phyloP scores from a whole-genome alignment of 2,329 filamentous ascomycete species.

The Aspergillus spinulosporus region DNA sequence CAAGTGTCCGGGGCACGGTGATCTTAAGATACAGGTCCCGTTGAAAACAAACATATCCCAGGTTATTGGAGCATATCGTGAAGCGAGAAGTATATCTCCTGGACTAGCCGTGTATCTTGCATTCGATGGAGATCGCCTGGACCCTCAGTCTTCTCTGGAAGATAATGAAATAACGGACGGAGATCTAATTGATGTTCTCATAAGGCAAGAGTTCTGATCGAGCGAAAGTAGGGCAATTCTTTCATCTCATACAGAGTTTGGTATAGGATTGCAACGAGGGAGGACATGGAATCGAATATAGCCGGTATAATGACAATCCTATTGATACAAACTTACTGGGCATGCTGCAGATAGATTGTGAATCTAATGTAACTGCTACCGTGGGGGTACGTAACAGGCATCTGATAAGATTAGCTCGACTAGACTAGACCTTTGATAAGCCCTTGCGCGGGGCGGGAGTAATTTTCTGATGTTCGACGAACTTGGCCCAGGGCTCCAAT shows the following conservation, averaged over 20 bases:
- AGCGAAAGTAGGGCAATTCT: no score
- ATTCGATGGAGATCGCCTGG: constrained; percentile 74
- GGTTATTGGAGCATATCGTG: constrained; percentile 63
- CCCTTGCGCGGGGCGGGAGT: neutral
- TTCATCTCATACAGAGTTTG: no score
- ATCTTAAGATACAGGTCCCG: constrained; percentile 51
- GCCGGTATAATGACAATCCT: no score
- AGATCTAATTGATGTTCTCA: constrained; percentile 72
- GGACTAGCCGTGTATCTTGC: constrained; percentile 61
- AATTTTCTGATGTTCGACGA: neutral
- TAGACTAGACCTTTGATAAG: neutral
- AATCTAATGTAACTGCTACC: no score
- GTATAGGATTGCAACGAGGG: no score
- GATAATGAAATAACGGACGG: constrained; percentile 72
- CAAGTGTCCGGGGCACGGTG: constrained; percentile 52
- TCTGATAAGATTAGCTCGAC: neutral
- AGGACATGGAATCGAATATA: no score
- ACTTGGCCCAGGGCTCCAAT: neutral
- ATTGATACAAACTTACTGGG: no score
- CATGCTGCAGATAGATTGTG: no score
- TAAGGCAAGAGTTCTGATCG: constrained; percentile 47
- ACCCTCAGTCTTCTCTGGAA: constrained; percentile 60
- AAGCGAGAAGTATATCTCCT: constrained; percentile 52
- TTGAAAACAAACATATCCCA: constrained; percentile 59
- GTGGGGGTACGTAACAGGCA: neutral